A percentile compares a stretch with the other conserved stretches of the same genome.
phyloP scores from a whole-genome alignment of 805 yeast genomes.

The Yarrowia sp. region DNA sequence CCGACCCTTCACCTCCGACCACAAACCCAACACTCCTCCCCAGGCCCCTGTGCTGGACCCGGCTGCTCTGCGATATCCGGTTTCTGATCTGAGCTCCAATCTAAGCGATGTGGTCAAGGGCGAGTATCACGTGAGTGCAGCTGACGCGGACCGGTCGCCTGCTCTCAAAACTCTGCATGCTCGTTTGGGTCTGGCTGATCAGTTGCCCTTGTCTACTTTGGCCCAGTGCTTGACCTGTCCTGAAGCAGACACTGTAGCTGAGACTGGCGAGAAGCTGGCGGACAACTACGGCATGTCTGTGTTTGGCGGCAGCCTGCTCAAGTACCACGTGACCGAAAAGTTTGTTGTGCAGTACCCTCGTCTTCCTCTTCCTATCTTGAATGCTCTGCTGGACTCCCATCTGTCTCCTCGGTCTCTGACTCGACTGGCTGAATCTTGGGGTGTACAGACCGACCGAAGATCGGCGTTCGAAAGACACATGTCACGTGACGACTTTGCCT shows the following conservation, averaged over 20 bases:
- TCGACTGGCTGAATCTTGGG: constrained; percentile 76
- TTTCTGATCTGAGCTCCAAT: not conserved
- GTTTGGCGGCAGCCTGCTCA: constrained; percentile 77
- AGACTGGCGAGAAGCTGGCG: constrained; percentile 48
- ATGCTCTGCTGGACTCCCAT: constrained; percentile 72
- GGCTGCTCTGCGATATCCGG: not conserved
- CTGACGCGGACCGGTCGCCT: constrained; percentile 59
- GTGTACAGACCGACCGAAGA: constrained; percentile 73
- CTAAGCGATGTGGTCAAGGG: not conserved
- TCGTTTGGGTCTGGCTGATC: constrained; percentile 62
- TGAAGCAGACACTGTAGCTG: constrained; percentile 38
- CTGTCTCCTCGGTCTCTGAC: constrained; percentile 65
- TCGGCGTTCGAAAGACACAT: constrained; percentile 64
- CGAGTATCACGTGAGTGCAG: constrained; percentile 43
- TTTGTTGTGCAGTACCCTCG: constrained; percentile 80
- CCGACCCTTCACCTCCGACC: not conserved
- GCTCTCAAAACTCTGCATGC: constrained; percentile 75
- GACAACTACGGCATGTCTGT: constrained; percentile 76
- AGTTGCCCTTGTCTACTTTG: constrained; percentile 60
- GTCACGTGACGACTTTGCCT: constrained; percentile 63
- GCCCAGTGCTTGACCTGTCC: constrained; percentile 77
- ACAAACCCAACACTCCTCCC: not conserved
- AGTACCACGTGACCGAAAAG: constrained; percentile 72
- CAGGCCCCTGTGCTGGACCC: constrained; percentile 6
- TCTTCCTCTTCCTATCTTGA: constrained; percentile 74